Evolutionary conservation across 768 basidiomycete species (phyloP).

Genomic region (Amanita rimosa): DNA sequence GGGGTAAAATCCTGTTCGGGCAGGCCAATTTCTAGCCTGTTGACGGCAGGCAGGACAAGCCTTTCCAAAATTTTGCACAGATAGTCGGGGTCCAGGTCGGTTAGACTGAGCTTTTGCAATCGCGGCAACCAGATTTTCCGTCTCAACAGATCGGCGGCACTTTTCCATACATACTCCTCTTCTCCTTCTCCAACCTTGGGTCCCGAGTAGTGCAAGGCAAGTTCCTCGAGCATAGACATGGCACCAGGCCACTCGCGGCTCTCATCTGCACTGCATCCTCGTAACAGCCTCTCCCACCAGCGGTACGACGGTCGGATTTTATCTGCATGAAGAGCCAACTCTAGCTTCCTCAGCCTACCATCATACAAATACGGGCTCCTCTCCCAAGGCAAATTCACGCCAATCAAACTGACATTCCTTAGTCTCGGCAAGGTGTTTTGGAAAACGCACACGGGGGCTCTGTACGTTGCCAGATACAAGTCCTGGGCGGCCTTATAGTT

Average conservation of each 20-base stretch:
- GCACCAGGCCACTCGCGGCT: background rate
- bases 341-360: slow-evolving; percentile 29
- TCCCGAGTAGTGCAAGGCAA: slow-evolving; percentile 50
- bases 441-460: slow-evolving; percentile 48
- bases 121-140: slow-evolving; percentile 20
- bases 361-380: slow-evolving; percentile 35
- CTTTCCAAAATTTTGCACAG: slow-evolving; percentile 33
- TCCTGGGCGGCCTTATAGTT: slow-evolving; percentile 39
- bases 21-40: slow-evolving; percentile 35
- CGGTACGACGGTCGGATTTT: slow-evolving; percentile 44
- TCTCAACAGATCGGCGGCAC: slow-evolving; percentile 11
- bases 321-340: slow-evolving; percentile 50
- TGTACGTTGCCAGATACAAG: slow-evolving; percentile 43
- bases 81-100: slow-evolving; percentile 46
- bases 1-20: slow-evolving; percentile 44
- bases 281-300: slow-evolving; percentile 45
- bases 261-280: slow-evolving; percentile 17
- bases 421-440: slow-evolving; percentile 38
- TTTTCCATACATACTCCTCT: slow-evolving; percentile 24
- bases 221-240: slow-evolving; percentile 26
- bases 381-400: slow-evolving; percentile 55
- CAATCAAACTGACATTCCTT: slow-evolving; percentile 47
- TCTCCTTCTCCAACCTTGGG: slow-evolving; percentile 26
- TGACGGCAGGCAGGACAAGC: slow-evolving; percentile 33
- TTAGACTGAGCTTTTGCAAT: slow-evolving; percentile 36